These are phyloP conservation scores for Tephrocybe sp. DNA, from an alignment of 768 basidiomycete genomes.

Conservation along the genomic window DNA sequence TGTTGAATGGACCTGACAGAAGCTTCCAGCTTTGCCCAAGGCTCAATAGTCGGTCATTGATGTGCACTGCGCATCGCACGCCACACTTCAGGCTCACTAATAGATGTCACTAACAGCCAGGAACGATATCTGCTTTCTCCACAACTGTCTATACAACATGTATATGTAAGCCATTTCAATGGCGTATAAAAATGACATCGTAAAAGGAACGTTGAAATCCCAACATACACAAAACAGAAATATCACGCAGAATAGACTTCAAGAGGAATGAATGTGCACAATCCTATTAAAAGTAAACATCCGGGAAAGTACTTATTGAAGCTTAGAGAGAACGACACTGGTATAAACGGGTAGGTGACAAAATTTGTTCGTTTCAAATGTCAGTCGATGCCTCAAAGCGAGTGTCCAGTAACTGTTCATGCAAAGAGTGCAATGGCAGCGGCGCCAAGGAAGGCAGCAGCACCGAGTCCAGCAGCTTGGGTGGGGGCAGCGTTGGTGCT, in stretches of 20 bases:
- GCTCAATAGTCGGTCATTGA: too few relatives aligned
- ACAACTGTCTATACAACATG: neutral
- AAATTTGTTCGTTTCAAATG: conserved; percentile 9
- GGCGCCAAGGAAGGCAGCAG: conserved; percentile 41
- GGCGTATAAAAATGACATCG: neutral
- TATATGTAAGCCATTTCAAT: neutral
- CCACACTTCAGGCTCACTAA: too few relatives aligned
- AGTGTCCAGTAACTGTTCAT: conserved; percentile 24
- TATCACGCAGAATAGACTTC: neutral
- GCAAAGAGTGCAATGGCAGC: conserved; percentile 43
- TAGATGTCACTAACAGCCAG: too few relatives aligned
- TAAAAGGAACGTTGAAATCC: neutral
- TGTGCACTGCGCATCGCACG: too few relatives aligned
- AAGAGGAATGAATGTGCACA: neutral
- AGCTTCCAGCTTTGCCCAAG: too few relatives aligned
- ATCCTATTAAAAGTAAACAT: conserved; percentile 5
- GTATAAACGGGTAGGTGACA: conserved; percentile 13
- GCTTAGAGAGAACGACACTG: conserved; percentile 9
- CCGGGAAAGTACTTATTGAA: conserved; percentile 5
- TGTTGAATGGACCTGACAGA: too few relatives aligned
- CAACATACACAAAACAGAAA: conserved; percentile 1
- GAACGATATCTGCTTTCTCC: too few relatives aligned
- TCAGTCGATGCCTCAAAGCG: conserved; percentile 5
- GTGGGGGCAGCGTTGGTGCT: conserved; percentile 29
- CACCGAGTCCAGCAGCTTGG: conserved; percentile 35